A percentile compares a stretch with the other conserved stretches of the same genome.
Evolutionary conservation across 2,329 filamentous ascomycete genomes (phyloP).

Genomic region (Lojkania enalia): DNA sequence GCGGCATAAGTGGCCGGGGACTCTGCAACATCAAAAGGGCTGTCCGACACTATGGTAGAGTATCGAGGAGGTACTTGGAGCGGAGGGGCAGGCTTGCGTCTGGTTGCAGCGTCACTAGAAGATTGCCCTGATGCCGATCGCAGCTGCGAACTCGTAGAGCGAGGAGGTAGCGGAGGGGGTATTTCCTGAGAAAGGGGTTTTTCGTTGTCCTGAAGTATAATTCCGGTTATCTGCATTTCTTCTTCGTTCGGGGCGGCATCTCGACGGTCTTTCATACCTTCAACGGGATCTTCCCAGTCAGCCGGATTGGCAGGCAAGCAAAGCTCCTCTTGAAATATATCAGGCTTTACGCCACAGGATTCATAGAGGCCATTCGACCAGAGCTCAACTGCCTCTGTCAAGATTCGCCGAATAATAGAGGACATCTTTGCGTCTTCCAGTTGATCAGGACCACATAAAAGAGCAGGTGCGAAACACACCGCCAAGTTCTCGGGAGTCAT

Average conservation of each 20-base stretch:
- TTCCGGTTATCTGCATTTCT: constrained; percentile 46
- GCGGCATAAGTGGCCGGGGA: constrained; percentile 46
- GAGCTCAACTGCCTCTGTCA: constrained; percentile 52
- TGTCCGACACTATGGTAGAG: constrained; percentile 48
- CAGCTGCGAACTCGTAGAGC: constrained; percentile 22
- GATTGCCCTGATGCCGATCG: constrained; percentile 26
- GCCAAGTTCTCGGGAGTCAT: constrained; percentile 59
- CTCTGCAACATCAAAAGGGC: constrained; percentile 37
- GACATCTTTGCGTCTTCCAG: constrained; percentile 59
- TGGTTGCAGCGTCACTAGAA: constrained; percentile 32
- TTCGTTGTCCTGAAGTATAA: constrained; percentile 50
- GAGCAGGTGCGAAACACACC: constrained; percentile 57
- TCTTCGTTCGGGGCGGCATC: constrained; percentile 28
- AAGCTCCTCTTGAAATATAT: constrained; percentile 47
- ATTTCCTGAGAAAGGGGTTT: constrained; percentile 14
- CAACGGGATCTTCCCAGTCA: constrained; percentile 55
- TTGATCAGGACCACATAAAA: constrained; percentile 58
- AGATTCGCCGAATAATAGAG: constrained; percentile 53
- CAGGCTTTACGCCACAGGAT: constrained; percentile 45
- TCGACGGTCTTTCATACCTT: constrained; percentile 27
- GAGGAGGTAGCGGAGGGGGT: constrained; percentile 46
- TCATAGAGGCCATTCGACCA: constrained; percentile 51
- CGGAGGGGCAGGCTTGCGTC: constrained; percentile 49
- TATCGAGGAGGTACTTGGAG: constrained; percentile 49
- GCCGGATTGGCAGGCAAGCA: constrained; percentile 43